These are phyloP conservation scores for Pythium oligandrum DNA, from an alignment of 352 stramenopile species.

Conservation along the genomic window DNA sequence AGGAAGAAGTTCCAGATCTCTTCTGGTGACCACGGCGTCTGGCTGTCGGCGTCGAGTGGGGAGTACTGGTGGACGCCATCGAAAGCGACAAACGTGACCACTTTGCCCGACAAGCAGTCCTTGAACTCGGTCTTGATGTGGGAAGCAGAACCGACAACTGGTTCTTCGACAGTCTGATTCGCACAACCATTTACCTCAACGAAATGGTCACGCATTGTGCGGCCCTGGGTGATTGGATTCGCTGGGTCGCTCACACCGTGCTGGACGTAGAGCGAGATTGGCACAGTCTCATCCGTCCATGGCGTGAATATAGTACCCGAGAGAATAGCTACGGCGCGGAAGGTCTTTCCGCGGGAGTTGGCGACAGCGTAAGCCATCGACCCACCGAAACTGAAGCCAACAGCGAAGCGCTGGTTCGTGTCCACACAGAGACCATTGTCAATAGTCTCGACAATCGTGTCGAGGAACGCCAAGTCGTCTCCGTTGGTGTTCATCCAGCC, in stretches of 20 bases:
- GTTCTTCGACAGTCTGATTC: conserved; percentile 18
- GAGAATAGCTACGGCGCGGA: conserved; percentile 19
- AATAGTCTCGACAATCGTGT: conserved; percentile 19
- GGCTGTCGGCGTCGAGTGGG: conserved; percentile 14
- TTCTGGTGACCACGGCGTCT: conserved; percentile 18
- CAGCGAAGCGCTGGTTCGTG: conserved; percentile 22
- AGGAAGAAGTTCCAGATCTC: conserved; percentile 26
- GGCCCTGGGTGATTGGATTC: conserved; percentile 24
- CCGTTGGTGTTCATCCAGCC: conserved; percentile 21
- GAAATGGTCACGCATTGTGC: conserved; percentile 26
- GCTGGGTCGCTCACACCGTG: conserved; percentile 24
- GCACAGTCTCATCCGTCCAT: conserved; percentile 10
- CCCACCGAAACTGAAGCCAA: conserved; percentile 30
- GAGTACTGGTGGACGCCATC: conserved; percentile 26
- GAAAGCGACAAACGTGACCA: conserved; percentile 25
- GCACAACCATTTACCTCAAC: conserved; percentile 22
- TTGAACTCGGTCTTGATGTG: conserved; percentile 28
- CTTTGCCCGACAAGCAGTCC: conserved; percentile 15
- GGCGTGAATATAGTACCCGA: conserved; percentile 23
- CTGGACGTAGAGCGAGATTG: conserved; percentile 18
- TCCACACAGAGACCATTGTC: conserved; percentile 22
- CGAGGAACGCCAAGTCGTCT: conserved; percentile 23
- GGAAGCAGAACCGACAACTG: conserved; percentile 10
- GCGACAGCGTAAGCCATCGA: conserved; percentile 22
- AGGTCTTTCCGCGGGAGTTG: conserved; percentile 15